phyloP scores from a whole-genome alignment of 2,329 filamentous ascomycete genomes.

The Xylaria arbuscula region DNA sequence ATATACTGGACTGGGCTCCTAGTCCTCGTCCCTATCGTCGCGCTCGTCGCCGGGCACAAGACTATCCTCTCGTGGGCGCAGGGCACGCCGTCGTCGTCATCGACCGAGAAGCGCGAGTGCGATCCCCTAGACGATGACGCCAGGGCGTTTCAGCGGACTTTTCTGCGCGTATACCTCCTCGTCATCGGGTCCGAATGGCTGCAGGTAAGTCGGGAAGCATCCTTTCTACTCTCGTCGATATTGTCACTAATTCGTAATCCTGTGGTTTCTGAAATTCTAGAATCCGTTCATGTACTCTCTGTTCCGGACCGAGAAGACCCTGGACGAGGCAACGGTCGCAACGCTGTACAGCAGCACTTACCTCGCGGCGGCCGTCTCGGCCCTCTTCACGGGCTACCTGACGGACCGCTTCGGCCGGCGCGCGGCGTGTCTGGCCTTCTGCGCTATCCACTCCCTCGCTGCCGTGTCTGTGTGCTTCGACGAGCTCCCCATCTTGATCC shows the following conservation, averaged over 20 bases:
- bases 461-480: conserved; percentile 48
- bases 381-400: conserved; percentile 60
- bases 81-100: conserved; percentile 17
- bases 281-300: conserved; percentile 50
- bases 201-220: conserved; percentile 51
- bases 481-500: conserved; percentile 57
- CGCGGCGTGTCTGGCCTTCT: conserved; percentile 65
- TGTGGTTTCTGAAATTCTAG: conserved; percentile 22
- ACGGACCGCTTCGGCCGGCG: conserved; percentile 64
- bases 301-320: conserved; percentile 48
- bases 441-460: conserved; percentile 63
- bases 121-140: conserved; percentile 36
- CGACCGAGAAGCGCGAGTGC: conserved; percentile 15
- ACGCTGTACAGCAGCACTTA: conserved; percentile 58
- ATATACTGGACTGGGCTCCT: conserved; percentile 46
- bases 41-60: conserved; percentile 37
- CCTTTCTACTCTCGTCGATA: neutral
- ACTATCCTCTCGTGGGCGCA: conserved; percentile 25
- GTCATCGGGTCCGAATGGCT: conserved; percentile 65
- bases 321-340: conserved; percentile 50
- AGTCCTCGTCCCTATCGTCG: conserved; percentile 41
- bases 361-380: conserved; percentile 56
- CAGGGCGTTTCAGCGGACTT: conserved; percentile 39
- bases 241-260: conserved; percentile 19
- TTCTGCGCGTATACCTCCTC: conserved; percentile 57